Evolutionary conservation across 805 yeast genomes (phyloP), one percentile per base, ranked within the genome.

Genomic region (Ogataea thermomethanolica): DNA sequence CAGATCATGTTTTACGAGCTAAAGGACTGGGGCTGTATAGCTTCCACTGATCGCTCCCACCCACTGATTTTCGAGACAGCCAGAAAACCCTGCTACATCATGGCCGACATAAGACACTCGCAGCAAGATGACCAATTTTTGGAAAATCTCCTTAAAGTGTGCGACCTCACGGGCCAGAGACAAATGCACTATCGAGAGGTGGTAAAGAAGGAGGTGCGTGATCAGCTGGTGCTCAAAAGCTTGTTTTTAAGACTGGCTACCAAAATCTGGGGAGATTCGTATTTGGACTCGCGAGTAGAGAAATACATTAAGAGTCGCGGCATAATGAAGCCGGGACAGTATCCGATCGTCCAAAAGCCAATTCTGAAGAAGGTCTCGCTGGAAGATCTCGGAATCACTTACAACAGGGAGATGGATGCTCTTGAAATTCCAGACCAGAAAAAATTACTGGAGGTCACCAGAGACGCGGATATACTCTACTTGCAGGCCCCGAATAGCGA

Each of bases 91-190:
- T 29, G 40, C 24, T 48, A 54, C 28, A 43, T 50, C 20, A 40
- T 42, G 37, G 22, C 44, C 8, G 49, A 46, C 14, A 36, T 35
- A 23, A 29, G n/a, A 5, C 41, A 41, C n/a, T 38, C 49, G 5
- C 43, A 39, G 22, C 53, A 53, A 33, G 54, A 55, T 25, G 58
- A 55, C 34, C 39, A 30, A 13, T 53, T 40, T 22, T 38, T 55
- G 25, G 50, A 45, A 26, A 31, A 44, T 7, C 39, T 56, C 5
- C 38, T 56, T 4, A 48, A 45, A 24, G 25, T 32, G 15, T 54
- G 59, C 31, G 61, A 56, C 32, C 28, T 56, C 4, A 49, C 57
- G 13, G 60, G 60, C 4, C 5, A 25, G 24, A 48, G 61, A 35
- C 48, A 40, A n/a, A 31, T 37, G 17, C 24, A 33, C 15, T 50